A percentile compares a stretch with the other conserved stretches of the same genome.
Evolutionary conservation across 2,329 filamentous ascomycete genomes (phyloP).

Genomic region (Colletotrichum truncatum): DNA sequence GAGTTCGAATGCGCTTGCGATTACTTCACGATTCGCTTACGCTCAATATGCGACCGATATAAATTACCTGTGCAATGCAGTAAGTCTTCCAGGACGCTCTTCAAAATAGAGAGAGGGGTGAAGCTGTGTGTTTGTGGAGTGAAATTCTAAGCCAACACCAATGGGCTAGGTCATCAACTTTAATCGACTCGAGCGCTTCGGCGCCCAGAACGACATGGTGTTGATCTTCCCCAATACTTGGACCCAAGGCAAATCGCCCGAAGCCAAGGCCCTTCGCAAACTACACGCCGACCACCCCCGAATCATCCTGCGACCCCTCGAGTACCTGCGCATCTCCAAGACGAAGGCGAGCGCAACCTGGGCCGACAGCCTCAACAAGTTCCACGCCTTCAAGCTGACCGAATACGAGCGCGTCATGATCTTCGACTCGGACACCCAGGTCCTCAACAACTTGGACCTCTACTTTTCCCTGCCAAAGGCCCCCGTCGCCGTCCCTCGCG

Average conservation of each 20-base stretch:
- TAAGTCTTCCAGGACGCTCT: not conserved
- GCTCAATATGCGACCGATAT: conserved; percentile 59
- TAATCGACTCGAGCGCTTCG: conserved; percentile 51
- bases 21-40: conserved; percentile 51
- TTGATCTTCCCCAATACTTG: conserved; percentile 53
- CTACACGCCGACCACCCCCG: not conserved
- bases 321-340: conserved; percentile 9
- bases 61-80: conserved; percentile 57
- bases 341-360: conserved; percentile 54
- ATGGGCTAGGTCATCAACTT: conserved; percentile 55
- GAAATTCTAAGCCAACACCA: not conserved
- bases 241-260: not conserved
- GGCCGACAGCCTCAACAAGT: conserved; percentile 73
- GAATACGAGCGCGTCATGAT: conserved; percentile 62
- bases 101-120: no score
- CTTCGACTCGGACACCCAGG: conserved; percentile 68
- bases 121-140: not conserved
- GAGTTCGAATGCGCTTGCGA: not conserved
- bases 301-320: conserved; percentile 17
- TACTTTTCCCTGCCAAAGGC: conserved; percentile 72
- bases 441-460: conserved; percentile 74
- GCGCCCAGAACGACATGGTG: conserved; percentile 52
- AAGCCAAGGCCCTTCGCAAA: conserved; percentile 10
- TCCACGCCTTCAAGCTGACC: conserved; percentile 74
- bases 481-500: conserved; percentile 73